Base-by-base conservation (phyloP, 768 basidiomycete species). In the Chalciporus sphaerocephalus region DNA sequence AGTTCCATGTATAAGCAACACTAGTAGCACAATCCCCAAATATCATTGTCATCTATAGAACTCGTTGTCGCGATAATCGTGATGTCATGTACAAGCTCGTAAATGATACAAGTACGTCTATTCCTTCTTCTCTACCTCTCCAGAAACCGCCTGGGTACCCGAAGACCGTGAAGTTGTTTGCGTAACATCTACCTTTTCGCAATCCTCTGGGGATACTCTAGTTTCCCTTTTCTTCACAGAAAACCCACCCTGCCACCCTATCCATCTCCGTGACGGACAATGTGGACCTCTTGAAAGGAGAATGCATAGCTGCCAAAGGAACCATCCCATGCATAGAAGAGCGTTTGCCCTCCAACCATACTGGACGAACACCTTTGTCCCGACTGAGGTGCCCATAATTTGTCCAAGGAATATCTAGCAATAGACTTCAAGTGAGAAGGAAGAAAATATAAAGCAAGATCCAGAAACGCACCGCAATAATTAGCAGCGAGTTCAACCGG, bases 321-420 rank as follows among this genome's bases (percentile, higher is more conserved):
- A 73, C 62, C 78, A 78, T 0, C 73, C 85, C 46, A 89, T 60
- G 15, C 73, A 74, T 9, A 87, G 66, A 16, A 70, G 71, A 0
- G 83, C 81, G 0, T 74, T 74, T 0, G 81, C 70, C 24, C 78
- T 69, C 84, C 85, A 89, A 15, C 88, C 87, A 51, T 75, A 69
- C 8, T 68, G 49, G 24, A 83, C 72, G 63, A 87, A 92, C 5
- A 90, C 74, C 39, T 76, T 61, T 0, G 85, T 85, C n/a, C 86
- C 82, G 2, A 80, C 81, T 0, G 85, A 73, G 1, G 87, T 88
- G 20, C 88, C 88, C 65, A 84, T 81, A 6, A 89, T 82, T 68
- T 90, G 87, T 0, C 88, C 87, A 22, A 85, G 73, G 61, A 88
- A 88, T 27, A 83, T 54, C 63, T 70, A 37, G 22, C 15, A n/a